Evolutionary conservation across 768 basidiomycete species (phyloP).

Genomic region (Paxillus rubicundulus): DNA sequence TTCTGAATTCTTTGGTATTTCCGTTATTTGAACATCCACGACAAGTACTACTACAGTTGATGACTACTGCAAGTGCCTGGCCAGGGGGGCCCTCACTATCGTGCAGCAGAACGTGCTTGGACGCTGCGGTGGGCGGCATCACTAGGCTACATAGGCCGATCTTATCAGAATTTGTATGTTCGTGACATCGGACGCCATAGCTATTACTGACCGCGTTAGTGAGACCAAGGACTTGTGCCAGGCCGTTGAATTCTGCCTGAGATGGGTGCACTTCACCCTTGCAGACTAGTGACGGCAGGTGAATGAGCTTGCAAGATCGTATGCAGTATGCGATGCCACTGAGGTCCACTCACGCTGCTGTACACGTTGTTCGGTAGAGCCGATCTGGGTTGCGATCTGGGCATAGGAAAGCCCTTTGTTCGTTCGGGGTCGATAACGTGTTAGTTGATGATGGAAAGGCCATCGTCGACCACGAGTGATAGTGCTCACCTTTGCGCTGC

Average conservation of each 20-base stretch:
- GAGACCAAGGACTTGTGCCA: slow-evolving; percentile 46
- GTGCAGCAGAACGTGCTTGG: not conserved
- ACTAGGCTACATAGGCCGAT: not conserved
- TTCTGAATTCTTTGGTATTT: not conserved
- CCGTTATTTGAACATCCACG: slow-evolving; percentile 2
- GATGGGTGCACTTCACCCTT: slow-evolving; percentile 43
- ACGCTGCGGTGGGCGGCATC: not conserved
- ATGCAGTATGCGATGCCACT: not conserved
- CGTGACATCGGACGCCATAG: not conserved
- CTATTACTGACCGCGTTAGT: slow-evolving; percentile 28
- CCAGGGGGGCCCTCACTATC: not conserved
- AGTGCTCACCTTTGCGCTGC: slow-evolving; percentile 42
- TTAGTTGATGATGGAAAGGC: not conserved
- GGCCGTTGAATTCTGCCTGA: slow-evolving; percentile 44
- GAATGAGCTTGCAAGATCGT: not conserved
- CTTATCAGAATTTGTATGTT: not conserved
- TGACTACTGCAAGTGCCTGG: slow-evolving; percentile 2
- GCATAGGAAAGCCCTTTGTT: slow-evolving; percentile 46
- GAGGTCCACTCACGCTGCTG: slow-evolving; percentile 44
- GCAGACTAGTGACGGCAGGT: slow-evolving; percentile 41
- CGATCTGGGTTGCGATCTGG: slow-evolving; percentile 46
- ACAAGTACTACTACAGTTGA: slow-evolving; percentile 8
- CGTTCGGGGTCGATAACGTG: not conserved
- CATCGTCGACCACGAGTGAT: not conserved
- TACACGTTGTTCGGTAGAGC: slow-evolving; percentile 45